Conservation (phyloP, 139 green algal genomes). For the Trebouxia sp. region DNA sequence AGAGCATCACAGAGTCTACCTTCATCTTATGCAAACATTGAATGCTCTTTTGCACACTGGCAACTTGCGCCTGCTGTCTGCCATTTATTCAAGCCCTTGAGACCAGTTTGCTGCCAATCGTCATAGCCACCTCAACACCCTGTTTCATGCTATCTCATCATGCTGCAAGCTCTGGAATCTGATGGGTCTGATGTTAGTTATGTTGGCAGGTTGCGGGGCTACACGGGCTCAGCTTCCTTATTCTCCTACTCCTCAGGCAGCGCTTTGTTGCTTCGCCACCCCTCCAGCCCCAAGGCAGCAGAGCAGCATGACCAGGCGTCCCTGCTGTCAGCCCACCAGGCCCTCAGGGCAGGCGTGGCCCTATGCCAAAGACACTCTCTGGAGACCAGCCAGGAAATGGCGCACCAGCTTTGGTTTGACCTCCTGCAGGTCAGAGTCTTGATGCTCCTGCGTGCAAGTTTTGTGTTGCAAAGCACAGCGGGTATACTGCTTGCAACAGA, state of each 20-base stretch:
- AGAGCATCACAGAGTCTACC: too few species aligned
- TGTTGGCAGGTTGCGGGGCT: not conserved
- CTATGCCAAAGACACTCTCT: constrained; percentile 32
- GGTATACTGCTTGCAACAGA: too few species aligned
- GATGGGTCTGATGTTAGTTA: not conserved
- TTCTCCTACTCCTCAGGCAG: constrained; percentile 14
- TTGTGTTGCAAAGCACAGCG: too few species aligned
- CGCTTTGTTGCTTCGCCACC: not conserved
- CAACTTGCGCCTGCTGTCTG: too few species aligned
- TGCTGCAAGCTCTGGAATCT: not conserved
- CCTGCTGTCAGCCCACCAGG: not conserved
- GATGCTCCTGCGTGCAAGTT: too few species aligned
- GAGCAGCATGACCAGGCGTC: not conserved
- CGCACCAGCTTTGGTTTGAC: constrained; percentile 46
- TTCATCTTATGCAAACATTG: too few species aligned
- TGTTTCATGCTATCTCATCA: not conserved
- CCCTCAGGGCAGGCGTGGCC: constrained; percentile 5
- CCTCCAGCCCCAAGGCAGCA: constrained; percentile 15
- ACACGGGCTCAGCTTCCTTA: not conserved
- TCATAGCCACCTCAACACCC: too few species aligned
- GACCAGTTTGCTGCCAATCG: not conserved
- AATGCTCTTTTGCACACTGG: too few species aligned
- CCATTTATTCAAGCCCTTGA: too few species aligned
- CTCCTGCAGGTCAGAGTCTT: constrained; percentile 40
- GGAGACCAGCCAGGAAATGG: constrained; percentile 3